Evolutionary conservation across 768 basidiomycete species (phyloP).

Genomic region (Leccinum longicurvipes): DNA sequence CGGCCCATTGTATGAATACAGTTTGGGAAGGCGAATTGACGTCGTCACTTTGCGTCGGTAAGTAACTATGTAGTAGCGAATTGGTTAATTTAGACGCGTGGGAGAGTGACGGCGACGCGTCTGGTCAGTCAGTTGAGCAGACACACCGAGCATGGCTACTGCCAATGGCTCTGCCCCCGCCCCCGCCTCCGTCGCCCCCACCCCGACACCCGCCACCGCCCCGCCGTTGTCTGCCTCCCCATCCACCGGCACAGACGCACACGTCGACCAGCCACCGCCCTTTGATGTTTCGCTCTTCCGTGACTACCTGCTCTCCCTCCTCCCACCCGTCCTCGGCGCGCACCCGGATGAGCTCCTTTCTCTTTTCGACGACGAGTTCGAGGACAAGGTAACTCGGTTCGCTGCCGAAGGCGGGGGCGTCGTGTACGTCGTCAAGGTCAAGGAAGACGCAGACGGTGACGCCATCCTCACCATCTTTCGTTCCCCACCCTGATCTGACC

Average conservation of each 20-base stretch:
- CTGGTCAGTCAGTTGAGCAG: background rate
- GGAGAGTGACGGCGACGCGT: background rate
- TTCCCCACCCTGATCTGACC: conserved; percentile 6
- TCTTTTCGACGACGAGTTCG: conserved; percentile 70
- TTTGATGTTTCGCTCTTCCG: conserved; percentile 74
- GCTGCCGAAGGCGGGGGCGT: conserved; percentile 72
- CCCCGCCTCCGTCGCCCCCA: background rate
- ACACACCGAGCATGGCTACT: background rate
- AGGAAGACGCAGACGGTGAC: conserved; percentile 72
- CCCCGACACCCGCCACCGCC: conserved; percentile 5
- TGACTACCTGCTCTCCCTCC: conserved; percentile 63
- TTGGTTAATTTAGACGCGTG: background rate
- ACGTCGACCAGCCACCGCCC: conserved; percentile 36
- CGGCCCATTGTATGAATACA: too few species aligned
- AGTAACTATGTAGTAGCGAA: too few species aligned
- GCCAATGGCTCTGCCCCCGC: background rate
- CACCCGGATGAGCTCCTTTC: conserved; percentile 58
- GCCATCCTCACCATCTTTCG: background rate
- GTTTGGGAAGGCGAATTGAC: too few species aligned
- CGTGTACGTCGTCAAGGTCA: conserved; percentile 78
- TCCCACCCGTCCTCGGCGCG: conserved; percentile 84
- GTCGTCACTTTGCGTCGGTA: too few species aligned
- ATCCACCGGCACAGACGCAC: conserved; percentile 31
- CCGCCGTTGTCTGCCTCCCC: conserved; percentile 29
- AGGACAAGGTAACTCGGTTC: conserved; percentile 73